phyloP scores from a whole-genome alignment of 257 asterid genomes.

The Verbascum thapsus region DNA sequence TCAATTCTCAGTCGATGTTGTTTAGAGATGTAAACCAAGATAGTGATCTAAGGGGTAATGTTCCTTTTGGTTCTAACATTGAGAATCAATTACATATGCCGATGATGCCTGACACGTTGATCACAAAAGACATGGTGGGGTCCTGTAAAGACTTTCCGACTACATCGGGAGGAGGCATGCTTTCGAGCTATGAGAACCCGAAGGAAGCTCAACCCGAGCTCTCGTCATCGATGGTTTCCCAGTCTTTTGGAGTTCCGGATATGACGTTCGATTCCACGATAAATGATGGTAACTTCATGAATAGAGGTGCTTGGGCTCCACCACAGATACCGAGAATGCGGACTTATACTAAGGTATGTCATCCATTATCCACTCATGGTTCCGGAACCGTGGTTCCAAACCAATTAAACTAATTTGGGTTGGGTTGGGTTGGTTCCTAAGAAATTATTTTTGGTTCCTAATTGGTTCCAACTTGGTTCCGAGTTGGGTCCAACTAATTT shows the following conservation, averaged over 20 bases:
- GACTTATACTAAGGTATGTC: conserved; percentile 82
- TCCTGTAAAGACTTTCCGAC: conserved; percentile 56
- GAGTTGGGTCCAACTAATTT: too few species aligned
- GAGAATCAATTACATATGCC: conserved; percentile 69
- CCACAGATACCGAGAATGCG: conserved; percentile 84
- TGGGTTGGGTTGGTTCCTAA: too few species aligned
- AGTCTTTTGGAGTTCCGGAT: conserved; percentile 94
- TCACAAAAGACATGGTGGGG: conserved; percentile 59
- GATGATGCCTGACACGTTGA: conserved; percentile 62
- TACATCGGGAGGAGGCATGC: conserved; percentile 64
- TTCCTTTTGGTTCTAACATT: conserved; percentile 54
- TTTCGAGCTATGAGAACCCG: conserved; percentile 62
- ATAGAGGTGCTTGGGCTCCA: conserved; percentile 76
- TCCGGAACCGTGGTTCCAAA: too few species aligned
- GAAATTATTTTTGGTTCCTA: too few species aligned
- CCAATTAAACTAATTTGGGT: too few species aligned
- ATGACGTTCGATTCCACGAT: conserved; percentile 80
- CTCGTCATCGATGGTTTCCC: conserved; percentile 89
- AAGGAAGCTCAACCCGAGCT: conserved; percentile 84
- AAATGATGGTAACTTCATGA: conserved; percentile 72
- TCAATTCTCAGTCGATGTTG: conserved; percentile 65
- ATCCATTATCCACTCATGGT: neutral
- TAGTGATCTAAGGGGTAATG: conserved; percentile 54
- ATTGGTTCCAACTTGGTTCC: too few species aligned
- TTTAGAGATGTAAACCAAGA: conserved; percentile 69